These are phyloP conservation scores for Erythrobasidium hasegawianum DNA, from an alignment of 1,284 basidiomycete species.

Conservation along the genomic window DNA sequence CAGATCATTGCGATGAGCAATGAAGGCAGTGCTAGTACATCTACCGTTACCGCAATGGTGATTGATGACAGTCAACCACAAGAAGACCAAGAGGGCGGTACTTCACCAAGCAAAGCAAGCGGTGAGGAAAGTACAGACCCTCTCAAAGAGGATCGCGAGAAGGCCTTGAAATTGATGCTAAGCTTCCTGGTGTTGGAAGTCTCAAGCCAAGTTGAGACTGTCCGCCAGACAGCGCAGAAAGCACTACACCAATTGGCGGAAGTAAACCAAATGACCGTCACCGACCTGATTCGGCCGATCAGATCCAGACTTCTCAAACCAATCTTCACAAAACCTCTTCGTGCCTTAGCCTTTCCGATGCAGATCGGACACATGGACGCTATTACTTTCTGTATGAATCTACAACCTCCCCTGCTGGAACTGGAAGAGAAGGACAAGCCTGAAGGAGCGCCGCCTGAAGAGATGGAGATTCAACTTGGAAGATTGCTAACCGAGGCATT, in stretches of 20 bases:
- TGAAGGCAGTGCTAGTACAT: slow-evolving; percentile 55
- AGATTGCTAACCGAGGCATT: slow-evolving; percentile 90
- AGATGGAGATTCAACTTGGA: slow-evolving; percentile 65
- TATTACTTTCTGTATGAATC: slow-evolving; percentile 72
- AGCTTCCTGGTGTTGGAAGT: slow-evolving; percentile 88
- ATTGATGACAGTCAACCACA: slow-evolving; percentile 34
- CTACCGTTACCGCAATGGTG: slow-evolving; percentile 33
- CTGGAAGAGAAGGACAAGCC: slow-evolving; percentile 45
- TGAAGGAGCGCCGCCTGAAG: slow-evolving; percentile 19
- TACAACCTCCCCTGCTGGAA: slow-evolving; percentile 51
- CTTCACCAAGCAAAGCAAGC: not conserved
- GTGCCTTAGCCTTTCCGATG: slow-evolving; percentile 89
- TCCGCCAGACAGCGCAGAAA: slow-evolving; percentile 77
- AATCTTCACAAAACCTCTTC: slow-evolving; percentile 94
- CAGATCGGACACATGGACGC: slow-evolving; percentile 99
- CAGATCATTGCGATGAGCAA: slow-evolving; percentile 72
- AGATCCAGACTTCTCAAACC: slow-evolving; percentile 81
- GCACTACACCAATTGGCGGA: slow-evolving; percentile 78
- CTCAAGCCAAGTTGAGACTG: slow-evolving; percentile 77
- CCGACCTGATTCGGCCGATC: slow-evolving; percentile 77
- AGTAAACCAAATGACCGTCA: slow-evolving; percentile 66
- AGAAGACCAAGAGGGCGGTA: slow-evolving; percentile 39
- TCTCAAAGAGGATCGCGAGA: slow-evolving; percentile 33
- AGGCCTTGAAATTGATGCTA: slow-evolving; percentile 56
- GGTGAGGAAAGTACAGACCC: slow-evolving; percentile 33